Conservation (phyloP, 2,329 filamentous ascomycete genomes). For the Colletotrichum cereale region DNA sequence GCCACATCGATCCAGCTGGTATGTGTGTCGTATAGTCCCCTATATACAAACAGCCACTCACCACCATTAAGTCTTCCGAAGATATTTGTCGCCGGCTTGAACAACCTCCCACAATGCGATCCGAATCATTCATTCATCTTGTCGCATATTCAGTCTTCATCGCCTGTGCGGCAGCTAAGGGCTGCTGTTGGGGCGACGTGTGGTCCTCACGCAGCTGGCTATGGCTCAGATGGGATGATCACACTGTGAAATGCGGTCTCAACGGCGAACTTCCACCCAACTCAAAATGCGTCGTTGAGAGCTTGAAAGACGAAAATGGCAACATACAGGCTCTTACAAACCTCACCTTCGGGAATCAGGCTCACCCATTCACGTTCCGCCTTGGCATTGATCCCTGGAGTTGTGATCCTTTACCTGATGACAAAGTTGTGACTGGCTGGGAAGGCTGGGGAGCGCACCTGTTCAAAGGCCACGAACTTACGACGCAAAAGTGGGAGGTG, state of each 20-base stretch:
- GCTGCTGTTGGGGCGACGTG: constrained; percentile 14
- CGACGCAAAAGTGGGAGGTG: neutral
- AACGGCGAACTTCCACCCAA: neutral
- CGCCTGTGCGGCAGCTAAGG: neutral
- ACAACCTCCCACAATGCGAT: neutral
- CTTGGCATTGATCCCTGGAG: constrained; percentile 19
- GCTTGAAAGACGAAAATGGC: constrained; percentile 9
- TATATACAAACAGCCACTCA: neutral
- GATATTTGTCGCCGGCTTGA: neutral
- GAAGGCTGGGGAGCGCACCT: constrained; percentile 26
- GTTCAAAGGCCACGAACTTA: neutral
- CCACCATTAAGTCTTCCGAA: neutral
- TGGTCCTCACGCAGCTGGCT: constrained; percentile 7
- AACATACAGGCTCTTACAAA: constrained; percentile 23
- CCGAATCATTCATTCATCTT: neutral
- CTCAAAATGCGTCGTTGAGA: constrained; percentile 13
- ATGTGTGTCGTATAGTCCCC: neutral
- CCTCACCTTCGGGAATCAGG: constrained; percentile 12
- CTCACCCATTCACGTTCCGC: constrained; percentile 16
- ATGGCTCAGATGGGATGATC: constrained; percentile 16
- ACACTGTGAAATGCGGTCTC: constrained; percentile 16
- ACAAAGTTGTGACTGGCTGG: constrained; percentile 21
- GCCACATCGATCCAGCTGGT: neutral
- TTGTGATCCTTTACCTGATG: constrained; percentile 9
- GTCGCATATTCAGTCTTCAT: neutral